Percentiles rank a stretch among this genome's conserved stretches.
These are phyloP conservation scores for Niveomyces coronatus DNA, from an alignment of 2,329 filamentous ascomycete species.

Conservation along the genomic window DNA sequence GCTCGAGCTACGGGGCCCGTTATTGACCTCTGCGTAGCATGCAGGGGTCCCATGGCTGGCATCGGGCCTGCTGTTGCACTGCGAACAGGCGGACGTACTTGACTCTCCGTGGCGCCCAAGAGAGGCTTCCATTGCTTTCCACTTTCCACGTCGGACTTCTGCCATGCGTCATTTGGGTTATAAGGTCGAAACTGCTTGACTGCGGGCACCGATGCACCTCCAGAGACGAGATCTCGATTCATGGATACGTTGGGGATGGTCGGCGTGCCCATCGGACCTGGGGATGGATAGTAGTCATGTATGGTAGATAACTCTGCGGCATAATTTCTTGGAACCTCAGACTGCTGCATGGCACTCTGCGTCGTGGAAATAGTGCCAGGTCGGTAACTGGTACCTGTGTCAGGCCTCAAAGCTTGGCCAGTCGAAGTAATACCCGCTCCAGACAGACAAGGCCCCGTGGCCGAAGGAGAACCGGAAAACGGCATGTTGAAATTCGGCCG, in stretches of 20 bases:
- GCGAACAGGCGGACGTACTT: not conserved
- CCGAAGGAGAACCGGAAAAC: not conserved
- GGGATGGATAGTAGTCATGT: not conserved
- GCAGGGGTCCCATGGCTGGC: constrained; percentile 22
- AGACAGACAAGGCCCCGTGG: constrained; percentile 20
- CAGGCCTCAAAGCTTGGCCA: constrained; percentile 17
- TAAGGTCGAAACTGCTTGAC: constrained; percentile 20
- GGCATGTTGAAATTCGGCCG: not conserved
- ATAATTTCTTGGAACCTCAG: not conserved
- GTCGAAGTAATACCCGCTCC: constrained; percentile 26
- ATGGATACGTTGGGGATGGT: not conserved
- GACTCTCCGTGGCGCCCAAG: not conserved
- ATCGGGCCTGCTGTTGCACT: constrained; percentile 23
- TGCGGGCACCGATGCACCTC: too few species aligned
- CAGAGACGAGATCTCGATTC: too few species aligned
- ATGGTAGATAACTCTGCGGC: not conserved
- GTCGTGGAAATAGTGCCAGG: constrained; percentile 1
- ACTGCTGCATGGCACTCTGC: not conserved
- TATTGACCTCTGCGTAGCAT: constrained; percentile 34
- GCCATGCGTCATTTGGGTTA: constrained; percentile 20
- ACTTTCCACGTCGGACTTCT: constrained; percentile 16
- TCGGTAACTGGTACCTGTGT: constrained; percentile 9
- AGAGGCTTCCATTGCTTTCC: not conserved
- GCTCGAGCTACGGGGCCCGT: constrained; percentile 29
- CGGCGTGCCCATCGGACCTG: not conserved